phyloP scores from a whole-genome alignment of 2,329 filamentous ascomycete genomes.

The Podosphaera fusca region DNA sequence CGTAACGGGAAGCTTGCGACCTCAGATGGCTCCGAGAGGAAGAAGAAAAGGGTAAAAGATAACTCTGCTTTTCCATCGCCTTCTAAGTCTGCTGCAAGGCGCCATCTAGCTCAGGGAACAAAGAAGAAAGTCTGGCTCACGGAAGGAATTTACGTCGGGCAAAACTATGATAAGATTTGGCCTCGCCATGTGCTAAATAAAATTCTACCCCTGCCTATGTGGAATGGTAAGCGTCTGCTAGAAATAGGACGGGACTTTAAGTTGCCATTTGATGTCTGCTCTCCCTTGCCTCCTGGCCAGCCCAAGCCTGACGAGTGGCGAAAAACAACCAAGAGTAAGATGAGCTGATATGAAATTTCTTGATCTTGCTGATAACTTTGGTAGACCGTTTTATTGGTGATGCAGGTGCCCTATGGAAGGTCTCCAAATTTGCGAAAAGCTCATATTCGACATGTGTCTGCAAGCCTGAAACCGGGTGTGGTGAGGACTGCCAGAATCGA shows the following conservation, averaged over 20 bases:
- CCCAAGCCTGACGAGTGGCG: conserved; percentile 86
- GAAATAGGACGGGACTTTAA: conserved; percentile 61
- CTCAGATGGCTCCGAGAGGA: conserved; percentile 16
- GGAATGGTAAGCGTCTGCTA: conserved; percentile 46
- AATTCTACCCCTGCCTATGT: conserved; percentile 54
- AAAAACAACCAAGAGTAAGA: conserved; percentile 72
- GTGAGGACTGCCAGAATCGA: conserved; percentile 76
- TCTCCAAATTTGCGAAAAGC: conserved; percentile 48
- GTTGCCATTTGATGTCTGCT: conserved; percentile 74
- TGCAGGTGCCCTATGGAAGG: conserved; percentile 59
- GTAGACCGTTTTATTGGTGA: conserved; percentile 78
- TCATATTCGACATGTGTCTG: conserved; percentile 62
- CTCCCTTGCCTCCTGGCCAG: conserved; percentile 62
- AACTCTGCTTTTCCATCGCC: conserved; percentile 1
- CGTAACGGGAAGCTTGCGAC: conserved; percentile 39
- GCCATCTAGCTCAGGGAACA: conserved; percentile 6
- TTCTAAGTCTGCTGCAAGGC: neutral
- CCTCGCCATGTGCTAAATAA: conserved; percentile 24
- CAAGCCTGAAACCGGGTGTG: conserved; percentile 55
- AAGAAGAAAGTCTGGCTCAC: conserved; percentile 33
- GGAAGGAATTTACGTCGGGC: conserved; percentile 73
- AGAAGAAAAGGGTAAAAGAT: conserved; percentile 14
- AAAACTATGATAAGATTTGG: conserved; percentile 22
- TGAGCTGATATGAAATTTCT: neutral
- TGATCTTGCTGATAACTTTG: neutral